A percentile compares a stretch with the other conserved stretches of the same genome.
These are phyloP conservation scores for Suillus spraguei DNA, from an alignment of 768 basidiomycete genomes.

Conservation along the genomic window DNA sequence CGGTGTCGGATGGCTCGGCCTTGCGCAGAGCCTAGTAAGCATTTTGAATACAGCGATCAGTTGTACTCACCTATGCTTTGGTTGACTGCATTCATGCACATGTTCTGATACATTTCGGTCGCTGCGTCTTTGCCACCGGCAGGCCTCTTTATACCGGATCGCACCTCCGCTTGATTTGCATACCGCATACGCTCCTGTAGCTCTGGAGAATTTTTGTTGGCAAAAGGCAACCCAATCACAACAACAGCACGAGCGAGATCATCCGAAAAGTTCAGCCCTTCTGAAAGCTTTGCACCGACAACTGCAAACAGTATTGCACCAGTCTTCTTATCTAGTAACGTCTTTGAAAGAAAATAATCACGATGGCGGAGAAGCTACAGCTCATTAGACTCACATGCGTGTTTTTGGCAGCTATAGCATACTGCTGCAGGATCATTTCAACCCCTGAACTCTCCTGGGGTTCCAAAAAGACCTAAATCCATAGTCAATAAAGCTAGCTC, in stretches of 20 bases:
- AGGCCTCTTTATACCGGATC: conserved; percentile 35
- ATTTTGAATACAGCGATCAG: not conserved
- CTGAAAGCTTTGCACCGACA: conserved; percentile 95
- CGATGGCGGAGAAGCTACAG: conserved; percentile 16
- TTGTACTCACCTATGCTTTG: conserved; percentile 83
- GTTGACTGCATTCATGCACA: conserved; percentile 95
- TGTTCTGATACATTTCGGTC: conserved; percentile 85
- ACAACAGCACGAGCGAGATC: conserved; percentile 84
- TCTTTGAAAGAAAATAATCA: conserved; percentile 21
- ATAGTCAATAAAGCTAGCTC: conserved; percentile 1
- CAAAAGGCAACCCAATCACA: conserved; percentile 90
- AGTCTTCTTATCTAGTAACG: conserved; percentile 33
- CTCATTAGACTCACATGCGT: not conserved
- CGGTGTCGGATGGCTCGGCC: conserved; percentile 93
- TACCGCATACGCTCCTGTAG: conserved; percentile 91
- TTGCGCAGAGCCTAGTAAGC: conserved; percentile 31
- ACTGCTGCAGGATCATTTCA: conserved; percentile 74
- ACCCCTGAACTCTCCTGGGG: conserved; percentile 74
- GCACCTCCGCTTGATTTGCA: conserved; percentile 63
- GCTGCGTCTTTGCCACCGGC: conserved; percentile 63
- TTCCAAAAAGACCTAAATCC: conserved; percentile 82
- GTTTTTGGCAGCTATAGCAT: conserved; percentile 51
- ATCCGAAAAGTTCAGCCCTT: conserved; percentile 82
- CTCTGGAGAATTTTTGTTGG: conserved; percentile 89
- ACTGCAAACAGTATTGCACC: conserved; percentile 93